Base-by-base conservation (phyloP, 257 asterid species). In the Ajuga chamaepitys region DNA sequence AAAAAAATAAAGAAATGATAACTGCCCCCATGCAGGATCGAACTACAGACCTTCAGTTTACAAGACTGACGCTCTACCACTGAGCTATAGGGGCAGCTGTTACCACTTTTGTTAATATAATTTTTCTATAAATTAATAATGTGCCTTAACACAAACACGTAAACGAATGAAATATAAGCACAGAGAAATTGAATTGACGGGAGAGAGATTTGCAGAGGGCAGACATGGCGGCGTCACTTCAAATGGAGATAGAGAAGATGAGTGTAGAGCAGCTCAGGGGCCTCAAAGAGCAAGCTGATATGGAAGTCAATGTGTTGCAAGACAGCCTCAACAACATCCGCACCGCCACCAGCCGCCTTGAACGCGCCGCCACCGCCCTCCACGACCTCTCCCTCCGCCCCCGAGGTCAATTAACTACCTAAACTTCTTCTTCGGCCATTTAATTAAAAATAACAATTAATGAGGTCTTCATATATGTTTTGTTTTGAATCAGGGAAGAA, bases 271-370 rank as follows among this genome's bases (percentile, higher is more conserved):
- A 90, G 79, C 79, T 90, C 7, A 87, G 67, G 51, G 95, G 87
- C 2, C 70, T 90, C 4, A 90, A 90, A 66, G 97, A 90, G 77
- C 97, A 90, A 66, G 85, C 83, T 5, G 97, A 90, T 78, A 53
- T 84, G 57, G 97, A 90, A 63, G 89, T 88, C 47, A 90, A 88
- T 67, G 80, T 90, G 9, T 84, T 90, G 28, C 95, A 86, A 55
- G 97, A 90, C 58, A 90, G 97, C 61, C 96, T 90, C 37, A 90
- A 78, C 75, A 90, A 90, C 61, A 81, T 90, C 76, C 95, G 96
- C 56, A 79, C 87, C 41, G 97, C 97, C 73, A 87, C 87, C 38
- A 60, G 78, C 64, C 97, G 97, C 32, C 95, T 90, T 3, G 96
- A 86, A 71, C 65, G 77, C 64, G 95, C 97, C 59, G 86, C 97